These are phyloP conservation scores for Aspergillus bertholletiae DNA, from an alignment of 495 filamentous ascomycete genomes.

Conservation along the genomic window DNA sequence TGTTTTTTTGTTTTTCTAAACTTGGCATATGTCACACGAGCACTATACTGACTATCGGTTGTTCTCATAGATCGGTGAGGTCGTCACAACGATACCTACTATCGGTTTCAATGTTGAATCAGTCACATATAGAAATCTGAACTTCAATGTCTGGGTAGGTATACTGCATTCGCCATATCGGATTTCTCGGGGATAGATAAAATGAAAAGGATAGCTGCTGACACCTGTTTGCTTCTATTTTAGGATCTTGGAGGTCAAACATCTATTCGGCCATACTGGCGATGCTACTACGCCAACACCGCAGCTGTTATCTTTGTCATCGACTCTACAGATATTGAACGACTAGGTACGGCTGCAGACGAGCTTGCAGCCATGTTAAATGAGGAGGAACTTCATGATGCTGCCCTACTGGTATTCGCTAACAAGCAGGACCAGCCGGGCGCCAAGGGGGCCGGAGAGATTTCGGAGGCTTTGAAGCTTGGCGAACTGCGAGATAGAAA, in stretches of 20 bases:
- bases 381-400: slow-evolving; percentile 93
- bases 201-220: slow-evolving; percentile 1
- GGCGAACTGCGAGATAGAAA: slow-evolving; percentile 92
- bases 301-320: slow-evolving; percentile 99
- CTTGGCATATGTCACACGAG: slow-evolving; percentile 1
- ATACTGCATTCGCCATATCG: neutral
- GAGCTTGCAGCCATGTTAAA: slow-evolving; percentile 93
- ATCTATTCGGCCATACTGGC: slow-evolving; percentile 95
- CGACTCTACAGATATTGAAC: slow-evolving; percentile 94
- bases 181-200: neutral
- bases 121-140: slow-evolving; percentile 93
- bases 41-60: slow-evolving; percentile 16
- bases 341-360: slow-evolving; percentile 84
- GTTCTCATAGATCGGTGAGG: slow-evolving; percentile 79
- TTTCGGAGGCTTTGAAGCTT: slow-evolving; percentile 85
- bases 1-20: too few relatives aligned
- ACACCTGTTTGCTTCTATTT: slow-evolving; percentile 4
- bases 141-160: slow-evolving; percentile 95
- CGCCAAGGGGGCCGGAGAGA: slow-evolving; percentile 93
- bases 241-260: slow-evolving; percentile 96
- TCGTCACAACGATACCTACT: slow-evolving; percentile 97
- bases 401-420: slow-evolving; percentile 89
- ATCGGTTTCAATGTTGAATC: slow-evolving; percentile 99
- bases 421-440: slow-evolving; percentile 99
- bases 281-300: slow-evolving; percentile 98